phyloP scores from a whole-genome alignment of 176 grass and related monocot genomes.

The Metroxylon sagu region DNA sequence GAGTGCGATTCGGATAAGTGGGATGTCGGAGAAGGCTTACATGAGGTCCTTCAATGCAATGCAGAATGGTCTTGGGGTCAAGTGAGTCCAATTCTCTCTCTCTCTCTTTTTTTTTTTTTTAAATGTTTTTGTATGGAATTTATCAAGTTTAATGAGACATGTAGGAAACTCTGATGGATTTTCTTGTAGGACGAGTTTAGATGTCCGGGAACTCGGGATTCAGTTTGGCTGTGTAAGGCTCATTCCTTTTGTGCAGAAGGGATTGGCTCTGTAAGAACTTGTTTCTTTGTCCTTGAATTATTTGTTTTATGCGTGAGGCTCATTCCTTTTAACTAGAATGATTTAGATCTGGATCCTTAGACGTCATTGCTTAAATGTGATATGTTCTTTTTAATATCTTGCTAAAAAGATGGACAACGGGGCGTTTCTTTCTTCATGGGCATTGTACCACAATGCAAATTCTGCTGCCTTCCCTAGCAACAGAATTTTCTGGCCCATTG shows the following conservation, averaged over 20 bases:
- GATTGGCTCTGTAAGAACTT: slow-evolving; percentile 57
- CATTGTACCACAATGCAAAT: too few relatives aligned
- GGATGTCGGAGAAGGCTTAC: slow-evolving; percentile 94
- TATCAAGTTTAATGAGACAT: not conserved
- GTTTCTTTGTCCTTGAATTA: too few relatives aligned
- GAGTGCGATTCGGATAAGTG: slow-evolving; percentile 72
- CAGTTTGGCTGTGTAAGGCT: slow-evolving; percentile 89
- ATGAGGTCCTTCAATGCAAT: slow-evolving; percentile 82
- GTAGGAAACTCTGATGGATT: not conserved
- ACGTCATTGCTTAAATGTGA: too few relatives aligned
- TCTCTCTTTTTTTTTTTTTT: not conserved
- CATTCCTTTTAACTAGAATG: too few relatives aligned
- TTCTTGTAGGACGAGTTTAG: slow-evolving; percentile 45
- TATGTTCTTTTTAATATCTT: too few relatives aligned
- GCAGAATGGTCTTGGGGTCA: slow-evolving; percentile 87
- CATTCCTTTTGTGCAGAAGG: slow-evolving; percentile 88
- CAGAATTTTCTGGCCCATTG: too few relatives aligned
- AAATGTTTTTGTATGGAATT: not conserved
- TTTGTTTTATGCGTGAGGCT: too few relatives aligned
- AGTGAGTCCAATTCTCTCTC: slow-evolving; percentile 27
- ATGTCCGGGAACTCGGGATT: slow-evolving; percentile 78
- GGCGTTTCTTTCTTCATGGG: too few relatives aligned
- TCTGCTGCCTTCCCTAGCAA: too few relatives aligned
- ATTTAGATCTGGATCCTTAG: too few relatives aligned
- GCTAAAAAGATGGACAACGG: too few relatives aligned